Evolutionary conservation across 164 flowering plant species (phyloP).

Genomic region (Tetrastigma voinierianum): DNA sequence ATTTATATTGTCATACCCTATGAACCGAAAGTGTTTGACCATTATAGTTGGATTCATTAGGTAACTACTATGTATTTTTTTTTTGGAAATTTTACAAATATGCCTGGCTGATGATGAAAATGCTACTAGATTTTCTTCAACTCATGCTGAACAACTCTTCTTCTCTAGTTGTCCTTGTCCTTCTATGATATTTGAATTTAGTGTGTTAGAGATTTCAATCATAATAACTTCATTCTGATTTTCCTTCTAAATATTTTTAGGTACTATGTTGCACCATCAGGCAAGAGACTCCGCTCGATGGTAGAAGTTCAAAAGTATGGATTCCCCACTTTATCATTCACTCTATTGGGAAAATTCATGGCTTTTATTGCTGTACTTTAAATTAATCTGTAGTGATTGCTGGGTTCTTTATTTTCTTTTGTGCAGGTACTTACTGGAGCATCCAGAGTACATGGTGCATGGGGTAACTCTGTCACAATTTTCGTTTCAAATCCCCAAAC

Average conservation of each 20-base stretch:
- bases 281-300: slow-evolving; percentile 83
- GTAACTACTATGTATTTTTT: too few species aligned
- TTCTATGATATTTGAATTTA: not conserved
- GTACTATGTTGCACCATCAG: slow-evolving; percentile 79
- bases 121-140: too few species aligned
- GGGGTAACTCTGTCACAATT: slow-evolving; percentile 62
- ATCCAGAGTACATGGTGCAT: slow-evolving; percentile 58
- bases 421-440: slow-evolving; percentile 54
- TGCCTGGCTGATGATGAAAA: too few species aligned
- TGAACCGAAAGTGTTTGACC: too few species aligned
- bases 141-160: too few species aligned
- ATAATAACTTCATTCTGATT: not conserved
- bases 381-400: not conserved
- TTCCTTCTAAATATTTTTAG: slow-evolving; percentile 33
- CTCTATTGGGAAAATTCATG: not conserved
- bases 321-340: not conserved
- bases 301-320: slow-evolving; percentile 76
- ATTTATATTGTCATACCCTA: too few species aligned
- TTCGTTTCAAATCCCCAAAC: slow-evolving; percentile 84
- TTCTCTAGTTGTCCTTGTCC: not conserved
- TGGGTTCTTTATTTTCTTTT: not conserved
- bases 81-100: too few species aligned
- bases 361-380: not conserved
- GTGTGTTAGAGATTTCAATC: not conserved
- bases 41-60: too few species aligned